Conservation (phyloP, 2,329 filamentous ascomycete species). For the Aspergillus ruber region DNA sequence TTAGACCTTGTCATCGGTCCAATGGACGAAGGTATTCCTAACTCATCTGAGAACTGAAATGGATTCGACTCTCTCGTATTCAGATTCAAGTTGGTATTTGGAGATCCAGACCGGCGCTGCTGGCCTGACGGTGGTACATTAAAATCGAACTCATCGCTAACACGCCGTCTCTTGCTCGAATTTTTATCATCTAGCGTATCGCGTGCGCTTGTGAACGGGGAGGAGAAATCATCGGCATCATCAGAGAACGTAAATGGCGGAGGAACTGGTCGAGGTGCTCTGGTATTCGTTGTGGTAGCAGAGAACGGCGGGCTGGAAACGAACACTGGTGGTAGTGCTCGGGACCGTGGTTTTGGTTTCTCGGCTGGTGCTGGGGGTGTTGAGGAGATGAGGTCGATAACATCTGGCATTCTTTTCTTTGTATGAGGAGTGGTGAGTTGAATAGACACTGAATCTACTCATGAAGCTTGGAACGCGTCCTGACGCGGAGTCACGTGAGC, state of each 20-base stretch:
- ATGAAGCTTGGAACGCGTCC: not conserved
- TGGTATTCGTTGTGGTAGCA: too few species aligned
- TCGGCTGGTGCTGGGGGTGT: slow-evolving; percentile 19
- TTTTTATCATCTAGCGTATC: slow-evolving; percentile 21
- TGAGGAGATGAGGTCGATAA: slow-evolving; percentile 35
- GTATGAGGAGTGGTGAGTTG: not conserved
- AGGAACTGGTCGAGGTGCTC: slow-evolving; percentile 1
- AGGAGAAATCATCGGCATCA: slow-evolving; percentile 16
- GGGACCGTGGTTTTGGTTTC: slow-evolving; percentile 6
- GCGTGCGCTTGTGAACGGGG: slow-evolving; percentile 11
- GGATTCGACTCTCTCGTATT: too few species aligned
- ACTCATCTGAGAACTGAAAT: too few species aligned
- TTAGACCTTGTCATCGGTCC: too few species aligned
- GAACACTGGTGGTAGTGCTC: slow-evolving; percentile 4
- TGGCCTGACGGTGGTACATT: too few species aligned
- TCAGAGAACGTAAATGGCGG: slow-evolving; percentile 16
- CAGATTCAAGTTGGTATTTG: too few species aligned
- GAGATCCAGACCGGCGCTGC: too few species aligned
- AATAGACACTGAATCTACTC: not conserved
- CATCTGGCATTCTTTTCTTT: slow-evolving; percentile 27
- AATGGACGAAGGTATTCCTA: too few species aligned
- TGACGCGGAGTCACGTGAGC: slow-evolving; percentile 11
- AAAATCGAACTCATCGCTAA: slow-evolving; percentile 17
- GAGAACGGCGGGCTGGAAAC: slow-evolving; percentile 4
- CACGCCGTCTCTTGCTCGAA: slow-evolving; percentile 25